Conservation (phyloP, 495 filamentous ascomycete species). For the Xylaria cubensis region DNA sequence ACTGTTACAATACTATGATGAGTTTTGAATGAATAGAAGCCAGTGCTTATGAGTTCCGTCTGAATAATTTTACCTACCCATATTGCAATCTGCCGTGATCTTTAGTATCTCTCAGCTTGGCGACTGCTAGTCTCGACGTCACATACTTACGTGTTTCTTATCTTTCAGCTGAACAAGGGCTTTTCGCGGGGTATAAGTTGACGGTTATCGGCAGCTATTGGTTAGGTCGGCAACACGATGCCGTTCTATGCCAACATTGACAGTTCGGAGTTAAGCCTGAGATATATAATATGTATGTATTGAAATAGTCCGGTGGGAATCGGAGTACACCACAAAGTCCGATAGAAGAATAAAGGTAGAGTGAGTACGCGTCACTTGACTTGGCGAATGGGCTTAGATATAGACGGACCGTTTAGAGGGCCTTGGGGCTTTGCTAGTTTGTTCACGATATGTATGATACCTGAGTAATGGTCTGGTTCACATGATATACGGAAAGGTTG, state of each 20-base stretch:
- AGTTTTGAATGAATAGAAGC: conserved; percentile 16
- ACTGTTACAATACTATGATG: conserved; percentile 26
- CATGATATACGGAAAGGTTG: background rate
- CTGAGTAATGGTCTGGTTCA: background rate
- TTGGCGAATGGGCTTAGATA: conserved; percentile 15
- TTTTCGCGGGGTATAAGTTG: background rate
- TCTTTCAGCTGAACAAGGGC: background rate
- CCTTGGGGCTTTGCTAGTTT: background rate
- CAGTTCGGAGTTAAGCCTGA: background rate
- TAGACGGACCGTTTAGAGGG: background rate
- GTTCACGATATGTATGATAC: background rate
- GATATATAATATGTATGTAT: background rate
- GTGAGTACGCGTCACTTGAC: conserved; percentile 14
- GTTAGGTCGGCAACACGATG: background rate
- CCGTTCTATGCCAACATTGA: background rate
- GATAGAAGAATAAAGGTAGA: background rate
- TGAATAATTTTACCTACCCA: background rate
- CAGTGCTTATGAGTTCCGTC: background rate
- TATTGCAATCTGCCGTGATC: background rate
- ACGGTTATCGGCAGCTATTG: background rate
- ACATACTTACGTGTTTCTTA: background rate
- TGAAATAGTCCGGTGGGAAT: background rate
- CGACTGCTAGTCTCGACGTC: background rate
- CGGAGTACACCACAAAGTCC: background rate
- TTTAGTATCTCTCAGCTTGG: background rate